Conservation (phyloP, 805 yeast species). For the Starmerella vaccinii region DNA sequence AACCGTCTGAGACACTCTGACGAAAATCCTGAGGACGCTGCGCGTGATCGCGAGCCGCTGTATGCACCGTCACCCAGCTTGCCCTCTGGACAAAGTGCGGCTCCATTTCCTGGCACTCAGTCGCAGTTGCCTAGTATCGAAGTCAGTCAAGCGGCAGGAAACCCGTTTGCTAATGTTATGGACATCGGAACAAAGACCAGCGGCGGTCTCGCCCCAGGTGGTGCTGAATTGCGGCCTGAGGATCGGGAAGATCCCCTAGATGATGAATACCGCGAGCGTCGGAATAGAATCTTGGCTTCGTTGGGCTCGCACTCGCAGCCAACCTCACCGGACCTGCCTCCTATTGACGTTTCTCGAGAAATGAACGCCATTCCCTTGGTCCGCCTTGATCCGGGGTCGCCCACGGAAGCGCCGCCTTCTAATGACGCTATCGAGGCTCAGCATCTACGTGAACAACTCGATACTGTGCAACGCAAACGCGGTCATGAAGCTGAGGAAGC, state of each 20-base stretch:
- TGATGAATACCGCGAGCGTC: slow-evolving; percentile 22
- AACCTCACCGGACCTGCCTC: slow-evolving; percentile 6
- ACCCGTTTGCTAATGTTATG: slow-evolving; percentile 20
- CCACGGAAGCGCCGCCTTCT: neutral
- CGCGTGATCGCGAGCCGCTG: slow-evolving; percentile 9
- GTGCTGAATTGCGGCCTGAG: slow-evolving; percentile 14
- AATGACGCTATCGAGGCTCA: slow-evolving; percentile 5
- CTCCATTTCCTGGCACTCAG: slow-evolving; percentile 4
- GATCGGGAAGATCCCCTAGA: slow-evolving; percentile 19
- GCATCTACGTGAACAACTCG: neutral
- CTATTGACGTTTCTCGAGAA: slow-evolving; percentile 10
- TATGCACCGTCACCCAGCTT: neutral
- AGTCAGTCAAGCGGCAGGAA: slow-evolving; percentile 12
- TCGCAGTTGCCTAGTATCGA: slow-evolving; percentile 9
- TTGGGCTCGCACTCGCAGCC: slow-evolving; percentile 13
- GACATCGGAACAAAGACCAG: slow-evolving; percentile 27
- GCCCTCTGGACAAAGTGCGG: too few species aligned
- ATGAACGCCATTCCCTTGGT: slow-evolving; percentile 14
- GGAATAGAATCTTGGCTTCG: slow-evolving; percentile 17
- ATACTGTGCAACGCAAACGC: slow-evolving; percentile 1
- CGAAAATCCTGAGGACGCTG: slow-evolving; percentile 10
- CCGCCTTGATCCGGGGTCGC: slow-evolving; percentile 3
- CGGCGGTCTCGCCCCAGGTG: slow-evolving; percentile 31
- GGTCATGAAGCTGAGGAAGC: slow-evolving; percentile 4
- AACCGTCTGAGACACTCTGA: slow-evolving; percentile 18